Evolutionary conservation across 1,139 yeast genomes (phyloP).

Genomic region (Suhomyces bolitotheri): DNA sequence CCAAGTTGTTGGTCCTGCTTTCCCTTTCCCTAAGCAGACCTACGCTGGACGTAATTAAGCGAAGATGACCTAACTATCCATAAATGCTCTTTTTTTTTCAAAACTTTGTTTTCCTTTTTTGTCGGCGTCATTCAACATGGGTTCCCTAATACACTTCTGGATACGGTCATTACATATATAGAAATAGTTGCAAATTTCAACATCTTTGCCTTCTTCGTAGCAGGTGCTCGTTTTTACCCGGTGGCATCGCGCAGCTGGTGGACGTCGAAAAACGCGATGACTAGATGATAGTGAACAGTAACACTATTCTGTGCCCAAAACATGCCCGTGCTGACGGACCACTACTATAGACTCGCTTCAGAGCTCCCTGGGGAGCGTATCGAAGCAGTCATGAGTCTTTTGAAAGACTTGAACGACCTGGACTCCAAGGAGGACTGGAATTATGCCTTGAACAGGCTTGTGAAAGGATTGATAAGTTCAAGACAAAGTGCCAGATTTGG

Average conservation of each 20-base stretch:
- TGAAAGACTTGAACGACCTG: slow-evolving; percentile 55
- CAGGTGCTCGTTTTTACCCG: background rate
- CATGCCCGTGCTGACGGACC: slow-evolving; percentile 66
- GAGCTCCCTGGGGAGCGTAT: slow-evolving; percentile 74
- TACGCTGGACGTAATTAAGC: slow-evolving; percentile 33
- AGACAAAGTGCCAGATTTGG: slow-evolving; percentile 87
- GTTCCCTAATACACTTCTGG: slow-evolving; percentile 10
- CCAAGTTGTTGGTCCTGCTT: slow-evolving; percentile 92
- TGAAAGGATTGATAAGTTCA: slow-evolving; percentile 79
- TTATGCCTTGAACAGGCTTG: slow-evolving; percentile 74
- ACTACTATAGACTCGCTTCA: slow-evolving; percentile 76
- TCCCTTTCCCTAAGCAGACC: slow-evolving; percentile 77
- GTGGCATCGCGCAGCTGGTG: background rate
- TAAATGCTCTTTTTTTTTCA: slow-evolving; percentile 3
- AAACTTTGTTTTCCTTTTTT: background rate
- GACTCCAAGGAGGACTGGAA: slow-evolving; percentile 65
- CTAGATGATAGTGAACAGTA: no score
- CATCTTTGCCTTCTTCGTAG: slow-evolving; percentile 8
- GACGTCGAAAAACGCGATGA: slow-evolving; percentile 9
- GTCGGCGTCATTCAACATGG: slow-evolving; percentile 17
- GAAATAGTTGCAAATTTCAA: slow-evolving; percentile 12
- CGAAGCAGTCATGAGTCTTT: slow-evolving; percentile 65
- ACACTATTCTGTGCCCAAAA: no score
- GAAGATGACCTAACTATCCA: slow-evolving; percentile 1
- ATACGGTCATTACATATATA: slow-evolving; percentile 5